These are phyloP conservation scores for Alternaria tenuissima DNA, from an alignment of 2,329 filamentous ascomycete species.

Conservation along the genomic window DNA sequence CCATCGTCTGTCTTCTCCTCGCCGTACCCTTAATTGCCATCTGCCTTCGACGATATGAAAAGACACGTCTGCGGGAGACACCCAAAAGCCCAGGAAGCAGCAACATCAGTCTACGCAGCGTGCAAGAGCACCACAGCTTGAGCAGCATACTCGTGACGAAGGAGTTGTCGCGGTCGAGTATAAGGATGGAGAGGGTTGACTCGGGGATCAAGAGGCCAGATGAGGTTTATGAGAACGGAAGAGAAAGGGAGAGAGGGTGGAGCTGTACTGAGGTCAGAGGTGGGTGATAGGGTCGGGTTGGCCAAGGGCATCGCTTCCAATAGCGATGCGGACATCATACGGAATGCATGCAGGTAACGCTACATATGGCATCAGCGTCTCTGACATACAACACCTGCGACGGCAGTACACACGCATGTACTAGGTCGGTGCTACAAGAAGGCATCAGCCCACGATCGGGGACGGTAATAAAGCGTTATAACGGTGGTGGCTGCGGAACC, in stretches of 20 bases:
- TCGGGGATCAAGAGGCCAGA: constrained; percentile 17
- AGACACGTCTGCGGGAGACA: constrained; percentile 29
- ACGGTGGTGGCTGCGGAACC: neutral
- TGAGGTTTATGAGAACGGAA: constrained; percentile 16
- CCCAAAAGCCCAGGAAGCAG: constrained; percentile 16
- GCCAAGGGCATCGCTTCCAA: neutral
- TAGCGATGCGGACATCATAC: neutral
- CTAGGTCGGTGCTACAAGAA: neutral
- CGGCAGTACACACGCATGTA: neutral
- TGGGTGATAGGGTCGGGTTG: constrained; percentile 16
- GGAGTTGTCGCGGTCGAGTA: constrained; percentile 31
- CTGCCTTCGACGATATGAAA: constrained; percentile 28
- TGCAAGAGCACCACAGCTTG: constrained; percentile 29
- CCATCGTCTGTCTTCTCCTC: constrained; percentile 27
- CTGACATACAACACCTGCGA: neutral
- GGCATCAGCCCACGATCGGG: neutral
- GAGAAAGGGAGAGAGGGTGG: constrained; percentile 24
- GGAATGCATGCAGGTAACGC: neutral
- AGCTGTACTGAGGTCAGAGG: constrained; percentile 27
- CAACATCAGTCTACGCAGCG: constrained; percentile 18
- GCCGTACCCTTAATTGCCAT: constrained; percentile 31
- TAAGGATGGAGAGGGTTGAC: constrained; percentile 25
- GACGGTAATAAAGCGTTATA: neutral
- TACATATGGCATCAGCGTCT: neutral
- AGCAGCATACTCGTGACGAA: constrained; percentile 35